Evolutionary conservation across 768 basidiomycete genomes (phyloP), one percentile per base, ranked within the genome.

Genomic region (Ramaria sp.): DNA sequence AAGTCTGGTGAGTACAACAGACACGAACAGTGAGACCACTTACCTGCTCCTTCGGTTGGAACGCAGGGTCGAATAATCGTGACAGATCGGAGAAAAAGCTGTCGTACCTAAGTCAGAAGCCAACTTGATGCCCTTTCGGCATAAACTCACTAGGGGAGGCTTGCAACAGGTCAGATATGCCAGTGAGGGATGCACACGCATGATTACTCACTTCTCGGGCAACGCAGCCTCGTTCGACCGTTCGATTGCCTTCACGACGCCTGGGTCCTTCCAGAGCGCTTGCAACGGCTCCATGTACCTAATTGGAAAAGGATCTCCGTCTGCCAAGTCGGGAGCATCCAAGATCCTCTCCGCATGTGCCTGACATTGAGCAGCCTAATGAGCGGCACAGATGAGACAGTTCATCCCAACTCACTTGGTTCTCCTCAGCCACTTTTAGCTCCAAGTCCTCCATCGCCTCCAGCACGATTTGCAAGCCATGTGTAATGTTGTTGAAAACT

Each of bases 381-480:
- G 33, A 59, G 37, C 5, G 48, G 24, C 22, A 27, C 11, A 57
- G 20, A 46, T 19, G 22, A n/a, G 10, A 17, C n/a, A 19, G 38
- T 38, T 3, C 4, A 37, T 37, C 10, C 34, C 34, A 15, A 57
- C 64, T 30, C 39, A 72, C 71, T 30, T 66, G 52, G 63, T 88
- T 86, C 4, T 79, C 76, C 4, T 84, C 79, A 0, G 76, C 69
- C 17, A 94, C 79, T 61, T 83, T 76, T 58, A 96, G 79, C 0
- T 82, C 84, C 79, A 93, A 87, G 61, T 91, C 89, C 57, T 88
- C 86, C 85, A 94, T 90, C 0, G 91, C 84, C 45, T 93, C 88
- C 52, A 96, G 76, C 42, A 94, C 75, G 59, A 82, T 82, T 48
- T 81, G 78, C 72, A 98, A 79, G 2, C 93, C 96, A 9, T 86